Evolutionary conservation across 1,139 yeast genomes (phyloP), one percentile per base, ranked within the genome.

Genomic region (Kodamaea ohmeri): DNA sequence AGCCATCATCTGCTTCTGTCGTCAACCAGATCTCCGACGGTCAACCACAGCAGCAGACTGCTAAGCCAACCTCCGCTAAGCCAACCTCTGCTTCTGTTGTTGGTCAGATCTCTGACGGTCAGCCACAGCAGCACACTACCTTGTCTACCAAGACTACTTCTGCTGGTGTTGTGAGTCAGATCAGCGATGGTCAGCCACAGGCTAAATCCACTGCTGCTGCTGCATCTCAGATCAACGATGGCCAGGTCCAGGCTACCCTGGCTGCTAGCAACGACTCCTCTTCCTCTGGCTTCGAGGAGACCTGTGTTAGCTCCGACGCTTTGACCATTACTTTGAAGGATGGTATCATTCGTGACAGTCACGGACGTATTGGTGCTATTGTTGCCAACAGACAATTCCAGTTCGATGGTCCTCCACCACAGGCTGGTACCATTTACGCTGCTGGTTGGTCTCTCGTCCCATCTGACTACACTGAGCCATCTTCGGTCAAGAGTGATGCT

Each of bases 331-430:
- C 52, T 19, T 59, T 67, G 48, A 47, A 51, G 33, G 56, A 51
- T 33, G 58, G 65, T 34, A 46, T 56, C 12, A 59, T 67, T 46
- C 56, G 50, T 17, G 73, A 67, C 45, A 35, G 53, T 24, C 40
- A 58, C 41, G 64, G 64, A 32, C 62, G 72, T 58, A 54, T 64
- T 43, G 73, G 73, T 25, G 61, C 70, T 36, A 66, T 67, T 54
- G 73, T 65, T 41, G 67, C 72, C 39, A 67, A 67, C 59, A 60
- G 67, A 54, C 72, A 67, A 53, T 67, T 67, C 64, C 72, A 67
- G 54, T 65, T 67, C 44, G 73, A 67, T 47, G 69, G 68, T 35
- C 71, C 72, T 32, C 69, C 71, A 53, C 70, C 70, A 20, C 70
- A 65, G 53, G 69, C 69, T 25, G 71, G 71, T 39, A 51, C 69